Evolutionary conservation across 306 rosid species (phyloP), one percentile per base, ranked within the genome.

Genomic region (Lathyrus oleraceus): DNA sequence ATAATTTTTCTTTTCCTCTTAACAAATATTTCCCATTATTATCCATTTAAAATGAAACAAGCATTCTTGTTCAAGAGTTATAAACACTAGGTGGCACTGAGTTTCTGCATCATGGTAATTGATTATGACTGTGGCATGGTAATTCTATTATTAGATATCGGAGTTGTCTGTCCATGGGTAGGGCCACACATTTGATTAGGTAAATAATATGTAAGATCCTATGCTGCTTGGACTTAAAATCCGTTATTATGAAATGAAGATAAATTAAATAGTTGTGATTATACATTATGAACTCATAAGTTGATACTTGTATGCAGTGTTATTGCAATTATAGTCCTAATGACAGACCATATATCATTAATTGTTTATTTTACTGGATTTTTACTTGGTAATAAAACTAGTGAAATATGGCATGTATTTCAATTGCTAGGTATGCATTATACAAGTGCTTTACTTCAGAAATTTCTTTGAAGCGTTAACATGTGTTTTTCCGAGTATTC

Each of bases 31-130:
- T 62, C 44, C 36, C n/a, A 27, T 53, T 21, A 12, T 35, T 11
- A 45, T 61, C 36, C 47, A 53, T 76, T 72, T 52, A 11, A 58
- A 56, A 60, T 39, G 49, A 42, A 16, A 23, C 60, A 19, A 36
- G 44, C n/a, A 35, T 81, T 27, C 30, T 20, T 44, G 53, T 72
- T 53, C 67, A 53, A 27, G 64, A 62, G 32, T 72, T 62, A 71
- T 72, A 69, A 62, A 35, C 39, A 52, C 56, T 4, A 5, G 44
- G 71, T 58, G 4, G 14, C 21, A 21, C 53, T 14, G 42, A 10
- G 61, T 65, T 35, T 72, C 35, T 42, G 71, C 49, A 58, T 17
- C 44, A 4, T 67, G 69, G 15, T 71, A 74, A 61, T 53, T 35
- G 51, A 44, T 20, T 23, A 32, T 42, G 30, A 67, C 68, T 51